These are phyloP conservation scores for Coemansia asiatica DNA, from an alignment of 192 early-diverging fungal genomes.

Conservation along the genomic window DNA sequence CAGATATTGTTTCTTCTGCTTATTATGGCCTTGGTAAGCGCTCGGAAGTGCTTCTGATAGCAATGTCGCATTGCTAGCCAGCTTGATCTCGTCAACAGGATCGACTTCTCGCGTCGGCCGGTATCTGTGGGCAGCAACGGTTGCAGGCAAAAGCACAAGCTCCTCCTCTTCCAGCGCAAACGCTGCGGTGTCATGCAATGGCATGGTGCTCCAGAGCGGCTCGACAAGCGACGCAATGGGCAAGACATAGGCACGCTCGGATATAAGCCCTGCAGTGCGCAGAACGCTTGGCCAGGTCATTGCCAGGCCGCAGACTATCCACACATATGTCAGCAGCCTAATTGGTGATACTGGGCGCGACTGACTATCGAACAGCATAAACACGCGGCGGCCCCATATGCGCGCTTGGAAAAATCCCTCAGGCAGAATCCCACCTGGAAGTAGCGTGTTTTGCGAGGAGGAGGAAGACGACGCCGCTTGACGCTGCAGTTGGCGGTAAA, in stretches of 20 bases:
- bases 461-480: slow-evolving; percentile 12
- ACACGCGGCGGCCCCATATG: slow-evolving; percentile 37
- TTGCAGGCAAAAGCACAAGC: slow-evolving; percentile 17
- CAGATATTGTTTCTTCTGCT: background rate
- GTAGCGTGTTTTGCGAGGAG: slow-evolving; percentile 11
- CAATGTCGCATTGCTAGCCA: background rate
- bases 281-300: slow-evolving; percentile 53
- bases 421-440: slow-evolving; percentile 30
- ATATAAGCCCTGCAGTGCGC: slow-evolving; percentile 48
- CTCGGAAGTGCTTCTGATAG: background rate
- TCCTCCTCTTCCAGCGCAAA: background rate
- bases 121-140: background rate
- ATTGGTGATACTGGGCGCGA: slow-evolving; percentile 19
- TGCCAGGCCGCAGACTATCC: slow-evolving; percentile 44
- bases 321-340: slow-evolving; percentile 35
- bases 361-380: slow-evolving; percentile 20
- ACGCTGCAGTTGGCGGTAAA: slow-evolving; percentile 39
- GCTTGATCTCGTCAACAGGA: background rate
- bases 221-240: slow-evolving; percentile 43
- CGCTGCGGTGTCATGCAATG: background rate
- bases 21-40: background rate
- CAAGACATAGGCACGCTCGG: slow-evolving; percentile 48
- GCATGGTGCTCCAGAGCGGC: slow-evolving; percentile 34
- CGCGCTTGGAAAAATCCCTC: slow-evolving; percentile 32
- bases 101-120: background rate